Conservation (phyloP, 495 filamentous ascomycete genomes). For the Apiosordaria backusii region DNA sequence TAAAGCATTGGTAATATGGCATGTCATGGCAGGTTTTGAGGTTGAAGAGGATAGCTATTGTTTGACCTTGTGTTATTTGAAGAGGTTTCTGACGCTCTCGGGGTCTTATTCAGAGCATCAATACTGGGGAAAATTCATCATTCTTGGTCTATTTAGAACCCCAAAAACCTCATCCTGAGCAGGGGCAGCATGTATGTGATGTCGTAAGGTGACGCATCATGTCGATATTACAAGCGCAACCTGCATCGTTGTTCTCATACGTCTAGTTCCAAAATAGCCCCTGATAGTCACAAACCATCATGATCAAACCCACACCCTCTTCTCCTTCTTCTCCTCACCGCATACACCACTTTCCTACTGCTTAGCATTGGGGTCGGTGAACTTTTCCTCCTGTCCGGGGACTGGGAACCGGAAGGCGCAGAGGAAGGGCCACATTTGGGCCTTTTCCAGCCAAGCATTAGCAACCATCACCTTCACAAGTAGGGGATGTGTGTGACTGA, state of each 20-base stretch:
- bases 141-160: background rate
- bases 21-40: background rate
- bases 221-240: too few species aligned
- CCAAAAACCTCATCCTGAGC: too few species aligned
- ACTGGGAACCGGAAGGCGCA: constrained; percentile 40
- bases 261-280: background rate
- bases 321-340: background rate
- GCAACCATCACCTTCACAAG: background rate
- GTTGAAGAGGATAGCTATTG: background rate
- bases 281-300: too few species aligned
- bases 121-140: background rate
- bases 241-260: background rate
- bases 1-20: background rate
- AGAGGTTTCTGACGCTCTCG: background rate
- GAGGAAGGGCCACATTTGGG: constrained; percentile 44
- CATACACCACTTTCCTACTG: background rate
- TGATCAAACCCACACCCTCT: background rate
- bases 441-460: constrained; percentile 17
- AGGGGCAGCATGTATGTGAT: too few species aligned
- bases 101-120: background rate
- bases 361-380: background rate
- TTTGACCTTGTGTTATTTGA: background rate
- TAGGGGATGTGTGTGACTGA: background rate
- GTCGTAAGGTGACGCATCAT: too few species aligned
- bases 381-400: constrained; percentile 15